Conservation (phyloP, 2,329 filamentous ascomycete species). For the Verticillium tricorpus region DNA sequence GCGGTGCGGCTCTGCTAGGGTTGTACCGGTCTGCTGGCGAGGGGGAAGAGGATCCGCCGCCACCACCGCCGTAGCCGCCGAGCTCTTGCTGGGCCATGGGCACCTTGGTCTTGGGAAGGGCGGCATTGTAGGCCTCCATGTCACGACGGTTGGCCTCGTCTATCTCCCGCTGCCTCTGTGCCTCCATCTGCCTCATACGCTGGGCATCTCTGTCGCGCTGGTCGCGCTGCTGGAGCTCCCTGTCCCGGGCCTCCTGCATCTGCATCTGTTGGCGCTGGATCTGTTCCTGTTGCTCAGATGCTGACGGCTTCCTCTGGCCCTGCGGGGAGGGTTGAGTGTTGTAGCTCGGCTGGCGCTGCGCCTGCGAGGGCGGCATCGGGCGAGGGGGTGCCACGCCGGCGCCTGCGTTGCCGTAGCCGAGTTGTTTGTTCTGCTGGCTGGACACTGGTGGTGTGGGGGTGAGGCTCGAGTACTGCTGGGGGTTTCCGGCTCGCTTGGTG, state of each 20-base stretch:
- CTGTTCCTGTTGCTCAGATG: slow-evolving; percentile 44
- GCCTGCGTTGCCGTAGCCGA: slow-evolving; percentile 53
- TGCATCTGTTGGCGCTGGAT: slow-evolving; percentile 56
- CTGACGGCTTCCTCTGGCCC: slow-evolving; percentile 37
- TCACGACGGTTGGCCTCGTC: slow-evolving; percentile 70
- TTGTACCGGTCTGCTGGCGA: slow-evolving; percentile 65
- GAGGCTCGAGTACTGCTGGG: slow-evolving; percentile 61
- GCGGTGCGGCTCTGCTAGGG: slow-evolving; percentile 78
- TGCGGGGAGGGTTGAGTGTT: slow-evolving; percentile 29
- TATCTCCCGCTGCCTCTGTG: slow-evolving; percentile 48
- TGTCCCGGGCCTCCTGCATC: slow-evolving; percentile 10
- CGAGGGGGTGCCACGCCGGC: slow-evolving; percentile 64
- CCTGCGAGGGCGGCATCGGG: slow-evolving; percentile 48
- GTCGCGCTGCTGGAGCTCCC: slow-evolving; percentile 2
- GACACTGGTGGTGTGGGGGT: slow-evolving; percentile 61
- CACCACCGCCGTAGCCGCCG: slow-evolving; percentile 59
- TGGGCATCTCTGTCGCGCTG: slow-evolving; percentile 44
- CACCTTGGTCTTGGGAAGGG: slow-evolving; percentile 74
- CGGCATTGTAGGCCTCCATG: slow-evolving; percentile 84
- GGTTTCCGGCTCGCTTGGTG: slow-evolving; percentile 69
- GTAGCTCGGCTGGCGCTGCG: slow-evolving; percentile 40
- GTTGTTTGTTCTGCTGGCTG: slow-evolving; percentile 56
- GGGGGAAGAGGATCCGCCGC: slow-evolving; percentile 41
- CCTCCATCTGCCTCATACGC: slow-evolving; percentile 58
- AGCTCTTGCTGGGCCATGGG: slow-evolving; percentile 88